Percentiles rank a stretch among this genome's conserved stretches.
Evolutionary conservation across 345 rosid genomes (phyloP).

Genomic region (thale cress (Arabidopsis thaliana)): DNA sequence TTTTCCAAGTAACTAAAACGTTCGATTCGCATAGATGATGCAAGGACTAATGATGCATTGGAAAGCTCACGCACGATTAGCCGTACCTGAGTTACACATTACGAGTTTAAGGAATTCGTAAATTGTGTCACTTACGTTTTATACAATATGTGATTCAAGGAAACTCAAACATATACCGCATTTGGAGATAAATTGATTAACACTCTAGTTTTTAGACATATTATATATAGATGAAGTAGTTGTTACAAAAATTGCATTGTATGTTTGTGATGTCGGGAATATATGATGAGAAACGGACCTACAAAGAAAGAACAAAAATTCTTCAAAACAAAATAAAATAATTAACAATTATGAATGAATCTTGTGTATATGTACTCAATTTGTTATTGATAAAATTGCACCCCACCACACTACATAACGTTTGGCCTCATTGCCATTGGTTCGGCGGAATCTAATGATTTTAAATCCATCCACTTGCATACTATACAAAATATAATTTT

Average conservation of each 20-base stretch:
- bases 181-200: not conserved
- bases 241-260: conserved; percentile 28
- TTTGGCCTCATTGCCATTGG: conserved; percentile 38
- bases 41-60: not conserved
- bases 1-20: too few species aligned
- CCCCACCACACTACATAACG: conserved; percentile 44
- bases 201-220: not conserved
- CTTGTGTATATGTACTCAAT: not conserved
- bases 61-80: not conserved
- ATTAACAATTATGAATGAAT: not conserved
- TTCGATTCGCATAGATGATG: not conserved
- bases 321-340: conserved; percentile 1
- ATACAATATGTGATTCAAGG: not conserved
- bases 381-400: conserved; percentile 22
- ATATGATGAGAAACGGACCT: conserved; percentile 53
- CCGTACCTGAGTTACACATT: not conserved
- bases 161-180: not conserved
- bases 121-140: not conserved
- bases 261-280: conserved; percentile 58
- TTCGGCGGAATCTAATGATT: conserved; percentile 49
- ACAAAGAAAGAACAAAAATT: conserved; percentile 40
- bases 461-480: conserved; percentile 17
- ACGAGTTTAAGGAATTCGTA: not conserved
- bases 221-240: conserved; percentile 12
- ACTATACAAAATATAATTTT: not conserved